phyloP scores from a whole-genome alignment of 108 stramenopile genomes.

The Stephanodiscus minutulus region DNA sequence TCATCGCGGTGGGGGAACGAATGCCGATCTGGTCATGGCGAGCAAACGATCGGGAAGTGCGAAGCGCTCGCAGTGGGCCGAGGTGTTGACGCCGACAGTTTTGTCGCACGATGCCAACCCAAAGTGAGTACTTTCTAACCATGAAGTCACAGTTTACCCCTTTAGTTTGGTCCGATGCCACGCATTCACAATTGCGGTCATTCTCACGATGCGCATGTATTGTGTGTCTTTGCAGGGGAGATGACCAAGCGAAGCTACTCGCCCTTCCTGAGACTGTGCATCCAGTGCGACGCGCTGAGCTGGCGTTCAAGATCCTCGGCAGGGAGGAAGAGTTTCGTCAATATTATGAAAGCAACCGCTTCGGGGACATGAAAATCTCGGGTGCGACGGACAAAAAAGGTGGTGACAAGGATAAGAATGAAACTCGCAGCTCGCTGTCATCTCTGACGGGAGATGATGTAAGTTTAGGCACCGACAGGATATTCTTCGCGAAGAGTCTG shows the following conservation, averaged over 20 bases:
- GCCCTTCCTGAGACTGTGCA: constrained; percentile 86
- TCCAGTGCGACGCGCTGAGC: constrained; percentile 87
- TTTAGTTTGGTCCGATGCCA: neutral
- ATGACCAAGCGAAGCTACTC: constrained; percentile 77
- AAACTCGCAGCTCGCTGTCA: constrained; percentile 74
- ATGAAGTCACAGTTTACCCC: neutral
- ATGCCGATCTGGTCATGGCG: constrained; percentile 34
- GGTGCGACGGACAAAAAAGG: constrained; percentile 46
- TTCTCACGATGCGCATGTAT: neutral
- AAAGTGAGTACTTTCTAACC: constrained; percentile 42
- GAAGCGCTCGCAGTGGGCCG: constrained; percentile 63
- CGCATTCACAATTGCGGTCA: neutral
- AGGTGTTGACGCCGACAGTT: constrained; percentile 69
- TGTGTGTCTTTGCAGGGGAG: constrained; percentile 37
- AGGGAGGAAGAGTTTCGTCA: constrained; percentile 81
- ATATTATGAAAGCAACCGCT: constrained; percentile 91
- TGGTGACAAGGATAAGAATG: constrained; percentile 59
- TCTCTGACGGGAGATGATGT: constrained; percentile 90
- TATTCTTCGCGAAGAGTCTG: constrained; percentile 87
- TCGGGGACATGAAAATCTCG: constrained; percentile 83
- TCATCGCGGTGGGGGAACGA: constrained; percentile 40
- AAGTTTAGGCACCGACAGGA: constrained; percentile 82
- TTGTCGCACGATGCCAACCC: constrained; percentile 64
- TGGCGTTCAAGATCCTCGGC: constrained; percentile 82
- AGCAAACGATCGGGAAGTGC: constrained; percentile 43